phyloP scores from a whole-genome alignment of 2,329 filamentous ascomycete genomes.

The Colletotrichum echinochloae region DNA sequence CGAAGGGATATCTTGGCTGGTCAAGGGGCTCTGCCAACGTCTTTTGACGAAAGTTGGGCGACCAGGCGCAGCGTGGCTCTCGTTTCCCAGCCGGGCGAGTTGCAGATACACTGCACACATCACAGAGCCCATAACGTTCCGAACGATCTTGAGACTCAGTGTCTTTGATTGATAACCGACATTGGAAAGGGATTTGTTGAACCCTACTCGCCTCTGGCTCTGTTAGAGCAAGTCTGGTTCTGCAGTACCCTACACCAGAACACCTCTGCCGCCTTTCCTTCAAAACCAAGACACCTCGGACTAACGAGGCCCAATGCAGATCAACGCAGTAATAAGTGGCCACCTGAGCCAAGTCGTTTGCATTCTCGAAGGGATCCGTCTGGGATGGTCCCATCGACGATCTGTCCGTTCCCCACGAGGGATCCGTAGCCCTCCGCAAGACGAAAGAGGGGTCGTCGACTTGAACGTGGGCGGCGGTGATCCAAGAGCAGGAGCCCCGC shows the following conservation, averaged over 20 bases:
- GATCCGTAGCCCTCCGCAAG: slow-evolving; percentile 16
- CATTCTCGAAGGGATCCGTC: slow-evolving; percentile 29
- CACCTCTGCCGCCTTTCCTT: slow-evolving; percentile 6
- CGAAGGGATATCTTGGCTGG: neutral
- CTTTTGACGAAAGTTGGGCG: neutral
- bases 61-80: neutral
- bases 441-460: neutral
- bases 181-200: neutral
- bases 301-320: slow-evolving; percentile 26
- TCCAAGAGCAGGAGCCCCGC: neutral
- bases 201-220: slow-evolving; percentile 1
- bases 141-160: neutral
- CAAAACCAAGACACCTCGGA: slow-evolving; percentile 31
- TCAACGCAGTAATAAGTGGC: slow-evolving; percentile 26
- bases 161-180: neutral
- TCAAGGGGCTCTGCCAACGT: neutral
- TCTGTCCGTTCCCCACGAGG: slow-evolving; percentile 20
- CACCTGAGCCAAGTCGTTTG: slow-evolving; percentile 30
- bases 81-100: neutral
- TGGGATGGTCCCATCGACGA: slow-evolving; percentile 29
- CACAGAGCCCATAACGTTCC: neutral
- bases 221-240: neutral
- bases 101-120: neutral
- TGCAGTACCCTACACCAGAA: neutral
- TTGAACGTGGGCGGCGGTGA: slow-evolving; percentile 1